Conservation (phyloP, 441 rosid genomes). For the Syzygium syzygioides region DNA sequence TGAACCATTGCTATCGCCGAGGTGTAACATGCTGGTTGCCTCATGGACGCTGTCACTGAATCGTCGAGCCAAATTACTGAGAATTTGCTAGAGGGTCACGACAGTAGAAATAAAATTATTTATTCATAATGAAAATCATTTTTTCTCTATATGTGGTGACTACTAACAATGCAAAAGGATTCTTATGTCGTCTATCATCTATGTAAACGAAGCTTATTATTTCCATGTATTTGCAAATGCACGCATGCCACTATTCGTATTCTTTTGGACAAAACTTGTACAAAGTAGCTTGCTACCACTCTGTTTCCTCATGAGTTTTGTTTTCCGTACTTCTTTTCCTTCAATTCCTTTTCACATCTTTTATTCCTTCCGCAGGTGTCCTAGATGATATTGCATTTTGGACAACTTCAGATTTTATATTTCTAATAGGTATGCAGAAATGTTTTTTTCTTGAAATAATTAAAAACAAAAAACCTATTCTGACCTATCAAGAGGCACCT, state of each 20-base stretch:
- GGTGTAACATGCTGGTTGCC: background rate
- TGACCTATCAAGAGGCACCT: no score
- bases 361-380: no score
- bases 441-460: no score
- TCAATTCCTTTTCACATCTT: no score
- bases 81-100: background rate
- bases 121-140: background rate
- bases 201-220: fast-evolving
- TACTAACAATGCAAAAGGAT: background rate
- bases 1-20: background rate
- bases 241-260: fast-evolving
- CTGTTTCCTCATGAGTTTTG: no score
- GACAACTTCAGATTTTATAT: no score
- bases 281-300: no score
- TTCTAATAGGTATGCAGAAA: no score
- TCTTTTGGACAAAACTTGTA: background rate
- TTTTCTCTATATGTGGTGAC: background rate
- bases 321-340: no score
- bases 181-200: background rate
- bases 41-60: fast-evolving
- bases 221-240: background rate
- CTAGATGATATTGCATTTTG: no score
- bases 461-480: no score
- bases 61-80: fast-evolving
- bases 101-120: background rate